phyloP scores from a whole-genome alignment of 2,329 filamentous ascomycete species.

The Monosporascus sp. region DNA sequence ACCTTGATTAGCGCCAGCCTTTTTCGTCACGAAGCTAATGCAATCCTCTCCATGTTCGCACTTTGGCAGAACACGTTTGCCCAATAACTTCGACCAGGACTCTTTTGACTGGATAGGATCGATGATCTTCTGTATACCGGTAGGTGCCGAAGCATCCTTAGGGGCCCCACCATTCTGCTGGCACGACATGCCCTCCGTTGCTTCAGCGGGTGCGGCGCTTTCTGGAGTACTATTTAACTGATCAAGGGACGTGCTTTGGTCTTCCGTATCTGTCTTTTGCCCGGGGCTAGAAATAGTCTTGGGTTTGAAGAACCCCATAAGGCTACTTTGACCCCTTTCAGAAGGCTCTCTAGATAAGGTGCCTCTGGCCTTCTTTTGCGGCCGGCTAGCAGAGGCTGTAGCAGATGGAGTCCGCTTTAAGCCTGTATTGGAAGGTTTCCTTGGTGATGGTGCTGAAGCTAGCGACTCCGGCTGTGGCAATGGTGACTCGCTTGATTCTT shows the following conservation, averaged over 20 bases:
- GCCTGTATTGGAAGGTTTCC: conserved; percentile 9
- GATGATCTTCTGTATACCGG: conserved; percentile 40
- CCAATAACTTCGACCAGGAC: conserved; percentile 80
- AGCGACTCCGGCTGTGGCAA: conserved; percentile 14
- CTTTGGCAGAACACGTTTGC: conserved; percentile 65
- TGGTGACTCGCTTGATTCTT: conserved; percentile 8
- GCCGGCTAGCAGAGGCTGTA: conserved; percentile 16
- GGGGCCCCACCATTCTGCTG: conserved; percentile 3
- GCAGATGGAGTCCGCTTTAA: conserved; percentile 25
- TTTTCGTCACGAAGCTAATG: conserved; percentile 78
- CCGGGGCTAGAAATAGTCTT: conserved; percentile 31
- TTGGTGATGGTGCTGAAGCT: conserved; percentile 10
- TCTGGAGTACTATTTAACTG: conserved; percentile 11
- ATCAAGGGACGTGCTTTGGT: not conserved
- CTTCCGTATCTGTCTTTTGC: conserved; percentile 7
- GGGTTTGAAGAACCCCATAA: conserved; percentile 77
- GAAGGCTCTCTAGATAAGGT: conserved; percentile 29
- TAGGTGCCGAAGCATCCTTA: conserved; percentile 1
- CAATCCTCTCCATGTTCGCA: conserved; percentile 91
- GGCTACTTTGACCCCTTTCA: conserved; percentile 45
- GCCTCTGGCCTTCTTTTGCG: conserved; percentile 34
- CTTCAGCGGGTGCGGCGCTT: conserved; percentile 1
- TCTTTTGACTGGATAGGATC: conserved; percentile 72
- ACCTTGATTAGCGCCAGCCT: conserved; percentile 78
- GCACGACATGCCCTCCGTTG: not conserved